Conservation (phyloP, 495 filamentous ascomycete genomes). For the Neurospora terricola region DNA sequence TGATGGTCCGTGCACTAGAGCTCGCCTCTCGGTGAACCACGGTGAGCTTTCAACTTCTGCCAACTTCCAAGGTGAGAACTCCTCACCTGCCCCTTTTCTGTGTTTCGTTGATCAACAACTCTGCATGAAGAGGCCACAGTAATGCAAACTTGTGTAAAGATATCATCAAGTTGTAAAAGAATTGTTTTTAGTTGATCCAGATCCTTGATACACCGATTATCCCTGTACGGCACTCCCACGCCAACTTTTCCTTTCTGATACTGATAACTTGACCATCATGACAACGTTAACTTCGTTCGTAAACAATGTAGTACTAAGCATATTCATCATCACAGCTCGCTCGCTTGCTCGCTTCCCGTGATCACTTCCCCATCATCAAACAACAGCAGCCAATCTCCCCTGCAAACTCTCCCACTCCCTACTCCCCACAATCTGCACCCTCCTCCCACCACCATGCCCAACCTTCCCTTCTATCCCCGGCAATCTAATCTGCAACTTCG, state of each 20-base stretch:
- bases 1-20: background rate
- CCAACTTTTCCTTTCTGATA: background rate
- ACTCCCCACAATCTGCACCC: slow-evolving; percentile 33
- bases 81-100: background rate
- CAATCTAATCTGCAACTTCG: slow-evolving; percentile 36
- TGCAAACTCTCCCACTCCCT: slow-evolving; percentile 35
- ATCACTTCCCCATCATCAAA: background rate
- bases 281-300: background rate
- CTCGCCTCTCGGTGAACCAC: background rate
- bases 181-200: background rate
- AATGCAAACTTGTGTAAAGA: background rate
- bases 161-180: background rate
- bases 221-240: background rate
- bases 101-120: background rate
- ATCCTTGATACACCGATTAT: background rate
- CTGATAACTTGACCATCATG: background rate
- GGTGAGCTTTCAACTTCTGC: background rate
- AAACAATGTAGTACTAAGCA: background rate
- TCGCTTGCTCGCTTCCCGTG: background rate
- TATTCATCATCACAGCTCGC: background rate
- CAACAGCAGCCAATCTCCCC: slow-evolving; percentile 15
- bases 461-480: slow-evolving; percentile 30
- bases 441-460: slow-evolving; percentile 11
- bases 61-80: background rate
- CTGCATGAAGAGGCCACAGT: background rate